Conservation (phyloP, 306 rosid species). For the Delonix regia region DNA sequence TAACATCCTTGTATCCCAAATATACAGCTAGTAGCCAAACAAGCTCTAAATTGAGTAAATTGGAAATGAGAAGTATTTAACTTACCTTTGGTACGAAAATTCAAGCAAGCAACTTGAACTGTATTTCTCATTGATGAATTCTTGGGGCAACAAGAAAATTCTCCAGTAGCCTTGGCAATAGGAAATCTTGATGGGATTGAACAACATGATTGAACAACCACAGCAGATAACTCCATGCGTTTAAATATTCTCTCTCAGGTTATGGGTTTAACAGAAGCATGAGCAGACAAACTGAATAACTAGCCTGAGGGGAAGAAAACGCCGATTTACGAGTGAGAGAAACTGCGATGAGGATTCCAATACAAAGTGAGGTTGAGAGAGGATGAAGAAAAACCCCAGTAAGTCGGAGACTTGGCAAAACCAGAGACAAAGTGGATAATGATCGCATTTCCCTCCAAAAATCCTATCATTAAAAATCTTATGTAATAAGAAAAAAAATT, state of each 20-base stretch:
- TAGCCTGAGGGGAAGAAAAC: not conserved
- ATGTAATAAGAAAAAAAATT: no score
- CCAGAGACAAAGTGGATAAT: not conserved
- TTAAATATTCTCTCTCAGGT: not conserved
- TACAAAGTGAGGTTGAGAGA: not conserved
- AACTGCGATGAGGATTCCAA: not conserved
- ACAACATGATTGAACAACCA: constrained; percentile 13
- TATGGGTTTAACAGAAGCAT: not conserved
- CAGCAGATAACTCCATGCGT: constrained; percentile 28
- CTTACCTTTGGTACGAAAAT: constrained; percentile 49
- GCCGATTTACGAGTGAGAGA: not conserved
- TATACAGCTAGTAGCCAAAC: not conserved
- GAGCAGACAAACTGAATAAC: not conserved
- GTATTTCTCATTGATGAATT: constrained; percentile 30
- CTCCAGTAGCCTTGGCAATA: constrained; percentile 10
- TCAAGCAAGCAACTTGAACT: constrained; percentile 21
- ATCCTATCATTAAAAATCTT: not conserved
- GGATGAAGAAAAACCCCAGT: not conserved
- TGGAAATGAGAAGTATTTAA: not conserved
- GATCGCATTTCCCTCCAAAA: not conserved
- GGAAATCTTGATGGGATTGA: constrained; percentile 9
- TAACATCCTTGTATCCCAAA: not conserved
- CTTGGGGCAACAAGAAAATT: constrained; percentile 31
- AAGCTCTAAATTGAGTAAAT: not conserved
- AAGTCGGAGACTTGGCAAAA: not conserved